Evolutionary conservation across 2,329 filamentous ascomycete genomes (phyloP), one percentile per base, ranked within the genome.

Genomic region (Monosporascus sp.): DNA sequence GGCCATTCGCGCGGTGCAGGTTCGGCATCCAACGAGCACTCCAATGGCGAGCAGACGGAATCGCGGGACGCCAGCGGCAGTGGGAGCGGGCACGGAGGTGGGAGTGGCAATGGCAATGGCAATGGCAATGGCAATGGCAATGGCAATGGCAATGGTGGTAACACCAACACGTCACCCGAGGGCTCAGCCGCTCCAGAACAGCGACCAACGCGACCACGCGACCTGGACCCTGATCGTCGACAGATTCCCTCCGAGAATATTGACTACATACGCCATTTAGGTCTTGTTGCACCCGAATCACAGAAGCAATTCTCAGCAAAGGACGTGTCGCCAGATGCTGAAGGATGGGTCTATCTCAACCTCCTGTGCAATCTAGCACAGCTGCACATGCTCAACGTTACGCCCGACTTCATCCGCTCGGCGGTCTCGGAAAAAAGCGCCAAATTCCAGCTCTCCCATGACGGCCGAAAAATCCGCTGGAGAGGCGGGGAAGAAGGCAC

Each of bases 301-400:
- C 60, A 75, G 9, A 72, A 72, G 9, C 71, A 74, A 2, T 72
- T 74, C 17, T 73, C 71, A 18, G 63, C 73, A 1, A 65, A 70
- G 2, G 77, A 84, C 50, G 80, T 84, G 11, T 77, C 79, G 15
- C 78, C 84, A 0, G 85, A 87, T 51, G 76, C 77, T 0, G 84
- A 91, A 26, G 88, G 88, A 5, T 94, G 89, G 89, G 84, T 93
- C 0, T 93, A 92, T 61, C 72, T 94, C 7, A 94, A 94, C 60
- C 72, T 95, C 1, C 76, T 95, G 1, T 85, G 86, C 65, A 91
- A 87, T 63, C 80, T 95, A 75, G 90, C 91, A 0, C 90, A 95
- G 69, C 73, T 95, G 18, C 90, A 95, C 62, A 93, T 91, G 0
- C 79, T 94, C 60, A 92, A 91, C 54, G 89, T 95, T 1, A 91